Evolutionary conservation across 1,139 yeast genomes (phyloP).

Genomic region (Yamadazyma spencermartinsiae): DNA sequence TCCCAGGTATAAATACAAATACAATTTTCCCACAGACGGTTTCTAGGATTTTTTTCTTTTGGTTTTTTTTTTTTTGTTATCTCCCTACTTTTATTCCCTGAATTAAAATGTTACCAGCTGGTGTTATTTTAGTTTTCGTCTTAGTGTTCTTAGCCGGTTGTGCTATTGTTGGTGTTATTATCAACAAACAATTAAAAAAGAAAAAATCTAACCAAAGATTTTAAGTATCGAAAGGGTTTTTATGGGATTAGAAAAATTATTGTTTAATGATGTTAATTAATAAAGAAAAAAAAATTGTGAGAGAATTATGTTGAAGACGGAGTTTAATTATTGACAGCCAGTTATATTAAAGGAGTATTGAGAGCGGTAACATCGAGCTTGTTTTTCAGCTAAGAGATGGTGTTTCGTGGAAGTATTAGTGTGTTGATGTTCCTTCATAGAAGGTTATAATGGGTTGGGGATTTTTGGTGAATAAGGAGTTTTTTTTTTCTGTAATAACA

Average conservation of each 20-base stretch:
- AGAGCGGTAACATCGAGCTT: not conserved
- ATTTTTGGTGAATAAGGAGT: not conserved
- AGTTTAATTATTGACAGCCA: not conserved
- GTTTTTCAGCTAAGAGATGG: conserved; percentile 1
- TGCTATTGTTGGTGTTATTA: conserved; percentile 35
- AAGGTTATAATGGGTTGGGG: conserved; percentile 3
- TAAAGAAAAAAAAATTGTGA: not conserved
- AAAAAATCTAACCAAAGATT: conserved; percentile 51
- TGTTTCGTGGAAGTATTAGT: not conserved
- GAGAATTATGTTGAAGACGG: not conserved
- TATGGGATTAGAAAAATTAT: conserved; percentile 1
- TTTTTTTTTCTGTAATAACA: not conserved
- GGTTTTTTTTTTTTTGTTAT: conserved; percentile 5
- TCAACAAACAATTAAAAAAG: conserved; percentile 41
- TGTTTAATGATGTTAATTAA: conserved; percentile 1
- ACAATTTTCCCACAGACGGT: conserved; percentile 6
- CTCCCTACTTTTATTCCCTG: conserved; percentile 4
- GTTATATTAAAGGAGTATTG: not conserved
- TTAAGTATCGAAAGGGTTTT: conserved; percentile 21
- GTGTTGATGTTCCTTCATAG: not conserved
- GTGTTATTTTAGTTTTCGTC: conserved; percentile 53
- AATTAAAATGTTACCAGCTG: conserved; percentile 46
- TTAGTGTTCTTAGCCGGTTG: conserved; percentile 44
- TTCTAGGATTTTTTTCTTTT: conserved; percentile 8
- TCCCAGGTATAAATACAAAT: conserved; percentile 10